These are phyloP conservation scores for Trichosporon asahii DNA, from an alignment of 1,284 basidiomycete genomes.

Conservation along the genomic window DNA sequence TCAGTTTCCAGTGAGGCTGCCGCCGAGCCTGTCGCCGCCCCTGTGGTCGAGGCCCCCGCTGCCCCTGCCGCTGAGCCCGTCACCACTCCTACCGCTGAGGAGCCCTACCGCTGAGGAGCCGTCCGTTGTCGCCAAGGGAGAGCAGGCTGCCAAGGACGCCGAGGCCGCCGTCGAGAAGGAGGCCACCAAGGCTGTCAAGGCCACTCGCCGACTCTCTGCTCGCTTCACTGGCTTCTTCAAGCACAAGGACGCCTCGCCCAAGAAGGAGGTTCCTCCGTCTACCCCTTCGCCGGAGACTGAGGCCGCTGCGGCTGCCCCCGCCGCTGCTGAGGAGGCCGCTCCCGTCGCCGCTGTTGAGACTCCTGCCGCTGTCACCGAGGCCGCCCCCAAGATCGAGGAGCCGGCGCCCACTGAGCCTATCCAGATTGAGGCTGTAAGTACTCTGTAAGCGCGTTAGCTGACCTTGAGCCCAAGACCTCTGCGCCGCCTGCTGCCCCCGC, in stretches of 20 bases:
- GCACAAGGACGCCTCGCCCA: conserved; percentile 31
- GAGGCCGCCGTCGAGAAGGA: conserved; percentile 19
- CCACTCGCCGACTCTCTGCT: conserved; percentile 45
- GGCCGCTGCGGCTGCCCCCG: conserved; percentile 25
- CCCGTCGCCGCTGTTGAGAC: conserved; percentile 14
- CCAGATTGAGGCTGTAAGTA: conserved; percentile 44
- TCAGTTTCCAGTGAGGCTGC: conserved; percentile 25
- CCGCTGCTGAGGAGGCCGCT: conserved; percentile 14
- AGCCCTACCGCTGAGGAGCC: conserved; percentile 20
- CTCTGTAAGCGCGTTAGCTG: background rate
- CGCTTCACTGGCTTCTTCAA: conserved; percentile 42
- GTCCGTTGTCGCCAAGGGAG: conserved; percentile 7
- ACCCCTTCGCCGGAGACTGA: conserved; percentile 16
- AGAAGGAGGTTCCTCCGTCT: conserved; percentile 27
- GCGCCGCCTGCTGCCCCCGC: conserved; percentile 34
- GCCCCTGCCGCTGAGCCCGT: conserved; percentile 17
- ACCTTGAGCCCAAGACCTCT: conserved; percentile 30
- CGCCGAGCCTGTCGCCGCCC: conserved; percentile 19
- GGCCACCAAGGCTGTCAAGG: conserved; percentile 37
- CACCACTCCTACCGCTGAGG: conserved; percentile 22
- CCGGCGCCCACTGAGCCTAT: conserved; percentile 43
- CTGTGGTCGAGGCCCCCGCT: conserved; percentile 20
- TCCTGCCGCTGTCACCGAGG: conserved; percentile 30
- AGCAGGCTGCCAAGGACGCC: conserved; percentile 12
- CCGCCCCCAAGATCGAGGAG: conserved; percentile 43